Evolutionary conservation across 1,284 basidiomycete species (phyloP), one percentile per base, ranked within the genome.

Genomic region (Ganoderma sinense): DNA sequence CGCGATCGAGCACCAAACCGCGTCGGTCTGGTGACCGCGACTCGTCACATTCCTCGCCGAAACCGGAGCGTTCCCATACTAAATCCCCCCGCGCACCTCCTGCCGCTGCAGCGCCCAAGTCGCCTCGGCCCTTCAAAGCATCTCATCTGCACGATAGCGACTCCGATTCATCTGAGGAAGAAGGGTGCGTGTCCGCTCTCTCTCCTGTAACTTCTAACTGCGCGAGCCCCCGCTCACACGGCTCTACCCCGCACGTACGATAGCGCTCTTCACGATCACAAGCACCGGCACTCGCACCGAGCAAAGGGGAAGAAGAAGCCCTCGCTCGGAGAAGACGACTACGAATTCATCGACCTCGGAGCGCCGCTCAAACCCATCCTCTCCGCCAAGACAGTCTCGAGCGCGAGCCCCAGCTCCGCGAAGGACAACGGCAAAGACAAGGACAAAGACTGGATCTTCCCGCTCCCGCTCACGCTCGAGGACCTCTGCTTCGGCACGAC

Each of bases 401-500:
- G 74, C 33, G 33, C 36, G 36, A 36, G 36, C 78, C 71, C 78
- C 75, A 36, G 36, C 78, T 71, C 78, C 75, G 66, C 72, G 64
- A 84, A 82, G 68, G 84, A 48, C 41, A 41, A 39, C 6, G 39
- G 11, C 4, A 39, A 41, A 5, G 41, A 41, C 45, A 48, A 48
- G 20, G 45, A 48, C 45, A 48, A 48, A 11, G 45, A 87, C 75
- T 91, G 89, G 88, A 81, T 85, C 31, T 91, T 90, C 78, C 91
- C 93, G 0, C 87, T 98, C 29, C 88, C 89, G 18, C 81, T 97
- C 71, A 87, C 93, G 0, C 89, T 98, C 13, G 94, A 97, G 76
- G 96, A 98, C 73, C 85, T 98, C 62, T 96, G 94, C 84, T 87
- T 84, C 69, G 96, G 97, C 63, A 90, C 90, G 43, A 90, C 88